Conservation (phyloP, 345 rosid species). For the Isatis tinctoria region DNA sequence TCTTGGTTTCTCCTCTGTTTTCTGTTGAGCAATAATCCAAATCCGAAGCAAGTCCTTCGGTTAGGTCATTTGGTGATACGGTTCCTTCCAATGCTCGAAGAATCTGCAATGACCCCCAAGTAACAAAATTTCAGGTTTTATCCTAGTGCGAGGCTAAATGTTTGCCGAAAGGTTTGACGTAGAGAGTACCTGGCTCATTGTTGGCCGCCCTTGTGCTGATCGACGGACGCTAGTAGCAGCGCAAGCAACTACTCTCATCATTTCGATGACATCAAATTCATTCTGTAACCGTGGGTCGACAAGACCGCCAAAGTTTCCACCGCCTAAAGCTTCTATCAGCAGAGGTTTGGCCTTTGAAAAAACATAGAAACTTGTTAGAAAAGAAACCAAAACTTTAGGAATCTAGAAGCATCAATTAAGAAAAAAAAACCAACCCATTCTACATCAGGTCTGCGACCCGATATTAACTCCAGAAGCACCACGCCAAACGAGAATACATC, state of each 20-base stretch:
- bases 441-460: conserved; percentile 58
- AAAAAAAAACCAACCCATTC: no score
- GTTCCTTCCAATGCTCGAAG: conserved; percentile 86
- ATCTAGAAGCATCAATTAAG: no score
- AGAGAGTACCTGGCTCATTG: conserved; percentile 73
- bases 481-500: conserved; percentile 88
- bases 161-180: not conserved
- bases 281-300: conserved; percentile 55
- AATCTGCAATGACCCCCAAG: conserved; percentile 40
- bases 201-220: conserved; percentile 70
- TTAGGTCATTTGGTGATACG: conserved; percentile 53
- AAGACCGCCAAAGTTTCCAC: conserved; percentile 44
- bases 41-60: conserved; percentile 53
- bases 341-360: conserved; percentile 65
- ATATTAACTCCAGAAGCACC: conserved; percentile 81
- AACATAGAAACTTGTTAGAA: no score
- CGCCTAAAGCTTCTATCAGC: conserved; percentile 52
- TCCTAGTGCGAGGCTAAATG: not conserved
- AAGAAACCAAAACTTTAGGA: no score
- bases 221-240: conserved; percentile 82
- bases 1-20: conserved; percentile 61
- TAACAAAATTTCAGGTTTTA: not conserved
- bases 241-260: conserved; percentile 68
- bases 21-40: conserved; percentile 65
- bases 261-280: conserved; percentile 43